Percentiles rank a stretch among this genome's conserved stretches.
Conservation (phyloP, 306 rosid species). For the Crataegus laevigata region DNA sequence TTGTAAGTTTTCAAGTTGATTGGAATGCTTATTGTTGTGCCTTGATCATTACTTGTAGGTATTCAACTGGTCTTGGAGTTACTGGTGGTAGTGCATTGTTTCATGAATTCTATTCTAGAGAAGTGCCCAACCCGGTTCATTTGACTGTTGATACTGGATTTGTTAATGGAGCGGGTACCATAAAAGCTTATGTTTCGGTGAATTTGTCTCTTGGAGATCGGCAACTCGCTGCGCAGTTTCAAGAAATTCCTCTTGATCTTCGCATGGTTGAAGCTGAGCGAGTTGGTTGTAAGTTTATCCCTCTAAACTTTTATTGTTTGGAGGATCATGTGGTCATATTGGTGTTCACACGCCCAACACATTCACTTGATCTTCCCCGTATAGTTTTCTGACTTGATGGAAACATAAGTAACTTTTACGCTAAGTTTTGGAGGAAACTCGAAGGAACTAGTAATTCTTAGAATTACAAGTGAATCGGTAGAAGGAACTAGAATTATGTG, state of each 20-base stretch:
- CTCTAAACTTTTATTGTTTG: background rate
- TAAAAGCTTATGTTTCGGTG: slow-evolving; percentile 65
- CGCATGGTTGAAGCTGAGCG: slow-evolving; percentile 91
- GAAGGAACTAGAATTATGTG: too few species aligned
- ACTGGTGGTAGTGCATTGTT: slow-evolving; percentile 80
- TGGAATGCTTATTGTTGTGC: background rate
- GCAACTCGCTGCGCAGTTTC: slow-evolving; percentile 95
- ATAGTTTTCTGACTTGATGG: background rate
- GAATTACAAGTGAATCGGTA: background rate
- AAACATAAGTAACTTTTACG: background rate
- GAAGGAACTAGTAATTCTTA: background rate
- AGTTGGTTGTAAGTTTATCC: slow-evolving; percentile 60
- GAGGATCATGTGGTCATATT: background rate
- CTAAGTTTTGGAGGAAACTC: background rate
- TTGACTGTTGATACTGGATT: slow-evolving; percentile 94
- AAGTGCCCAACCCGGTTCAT: slow-evolving; percentile 78
- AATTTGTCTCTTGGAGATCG: slow-evolving; percentile 80
- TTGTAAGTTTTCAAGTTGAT: background rate
- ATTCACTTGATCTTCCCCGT: too few species aligned
- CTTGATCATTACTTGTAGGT: slow-evolving; percentile 41
- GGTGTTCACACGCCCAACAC: background rate
- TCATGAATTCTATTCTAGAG: slow-evolving; percentile 89
- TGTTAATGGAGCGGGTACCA: slow-evolving; percentile 52
- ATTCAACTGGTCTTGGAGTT: slow-evolving; percentile 89
- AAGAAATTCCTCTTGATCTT: slow-evolving; percentile 86